Base-by-base conservation (phyloP, 1,284 basidiomycete genomes). In the Ganoderma sinense region DNA sequence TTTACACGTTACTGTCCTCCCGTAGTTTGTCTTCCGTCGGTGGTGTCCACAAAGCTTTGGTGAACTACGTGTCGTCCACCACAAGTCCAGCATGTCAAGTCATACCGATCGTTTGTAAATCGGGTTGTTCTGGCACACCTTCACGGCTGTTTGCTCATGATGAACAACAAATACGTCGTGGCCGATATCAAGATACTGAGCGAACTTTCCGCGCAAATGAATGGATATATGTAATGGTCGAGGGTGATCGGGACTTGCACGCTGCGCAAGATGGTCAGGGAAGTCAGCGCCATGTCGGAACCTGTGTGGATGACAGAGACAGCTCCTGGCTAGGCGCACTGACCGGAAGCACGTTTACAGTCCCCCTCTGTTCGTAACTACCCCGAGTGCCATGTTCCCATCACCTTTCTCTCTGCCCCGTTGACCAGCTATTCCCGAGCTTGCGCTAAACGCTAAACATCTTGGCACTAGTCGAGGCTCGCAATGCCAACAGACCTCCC, bases 401-500 rank as follows among this genome's bases (percentile, higher is more conserved):
- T 39, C 59, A 4, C n/a, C 58, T 56, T 18, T 10, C 59, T 20
- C 20, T 60, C 59, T 29, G 1, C 59, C 13, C 14, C 59, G 14
- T 43, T 40, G 39, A 41, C 59, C 39, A 41, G 39, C 26, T 39
- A 23, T 53, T 18, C 31, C 62, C 53, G 33, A 33, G 56, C 56
- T 59, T 59, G 29, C 36, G 23, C 39, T 60, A 40, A 36, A 61
- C 59, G 39, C 59, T 43, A 14, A 40, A 39, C 16, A 36, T 61
- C 29, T 18, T 58, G n/a, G 23, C 36, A 59, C 59, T n/a, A n/a
- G n/a, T 4, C 23, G 26, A 31, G 29, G 29, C 36, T n/a, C 39
- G 51, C 65, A 33, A 79, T 79, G 78, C 65, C 76, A 58, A 68
- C 73, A 60, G 83, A 78, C n/a, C 83, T 83, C 6, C 85, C 86